These are phyloP conservation scores for Boletus sp. DNA, from an alignment of 768 basidiomycete genomes.

Conservation along the genomic window DNA sequence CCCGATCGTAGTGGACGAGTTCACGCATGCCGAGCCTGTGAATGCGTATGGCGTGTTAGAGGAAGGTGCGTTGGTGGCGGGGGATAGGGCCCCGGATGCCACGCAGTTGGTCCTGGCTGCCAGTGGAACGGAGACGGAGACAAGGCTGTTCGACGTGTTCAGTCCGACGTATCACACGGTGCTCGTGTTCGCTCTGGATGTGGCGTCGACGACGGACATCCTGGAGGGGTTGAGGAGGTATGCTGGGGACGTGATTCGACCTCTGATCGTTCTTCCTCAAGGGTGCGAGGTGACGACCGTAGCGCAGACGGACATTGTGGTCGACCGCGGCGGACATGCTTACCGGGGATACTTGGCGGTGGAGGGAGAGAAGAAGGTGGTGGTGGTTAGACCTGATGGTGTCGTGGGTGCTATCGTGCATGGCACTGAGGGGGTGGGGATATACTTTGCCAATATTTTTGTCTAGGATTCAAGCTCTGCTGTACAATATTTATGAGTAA, in stretches of 20 bases:
- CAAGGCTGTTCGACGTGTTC: slow-evolving; percentile 27
- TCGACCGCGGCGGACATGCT: slow-evolving; percentile 40
- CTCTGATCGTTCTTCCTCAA: slow-evolving; percentile 15
- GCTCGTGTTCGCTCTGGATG: slow-evolving; percentile 27
- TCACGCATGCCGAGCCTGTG: slow-evolving; percentile 11
- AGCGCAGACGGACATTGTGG: slow-evolving; percentile 31
- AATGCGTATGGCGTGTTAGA: slow-evolving; percentile 16
- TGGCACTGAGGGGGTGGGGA: slow-evolving; percentile 14
- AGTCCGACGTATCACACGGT: slow-evolving; percentile 25
- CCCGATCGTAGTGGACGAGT: slow-evolving; percentile 38
- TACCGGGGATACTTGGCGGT: slow-evolving; percentile 37
- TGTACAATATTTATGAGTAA: no score
- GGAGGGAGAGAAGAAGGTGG: slow-evolving; percentile 32
- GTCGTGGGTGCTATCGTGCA: slow-evolving; percentile 36
- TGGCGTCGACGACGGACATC: not conserved
- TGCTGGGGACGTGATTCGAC: not conserved
- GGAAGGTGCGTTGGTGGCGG: slow-evolving; percentile 35
- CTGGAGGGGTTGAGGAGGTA: slow-evolving; percentile 2
- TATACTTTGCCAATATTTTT: slow-evolving; percentile 22
- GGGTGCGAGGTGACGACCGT: not conserved
- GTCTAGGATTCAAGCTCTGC: not conserved
- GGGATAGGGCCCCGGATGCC: slow-evolving; percentile 47
- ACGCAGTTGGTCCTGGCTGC: slow-evolving; percentile 26
- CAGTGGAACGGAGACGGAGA: not conserved
- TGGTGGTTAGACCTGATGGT: slow-evolving; percentile 45